A percentile compares a stretch with the other conserved stretches of the same genome.
Evolutionary conservation across 2,329 filamentous ascomycete genomes (phyloP).

Genomic region (Clarireedia paspali): DNA sequence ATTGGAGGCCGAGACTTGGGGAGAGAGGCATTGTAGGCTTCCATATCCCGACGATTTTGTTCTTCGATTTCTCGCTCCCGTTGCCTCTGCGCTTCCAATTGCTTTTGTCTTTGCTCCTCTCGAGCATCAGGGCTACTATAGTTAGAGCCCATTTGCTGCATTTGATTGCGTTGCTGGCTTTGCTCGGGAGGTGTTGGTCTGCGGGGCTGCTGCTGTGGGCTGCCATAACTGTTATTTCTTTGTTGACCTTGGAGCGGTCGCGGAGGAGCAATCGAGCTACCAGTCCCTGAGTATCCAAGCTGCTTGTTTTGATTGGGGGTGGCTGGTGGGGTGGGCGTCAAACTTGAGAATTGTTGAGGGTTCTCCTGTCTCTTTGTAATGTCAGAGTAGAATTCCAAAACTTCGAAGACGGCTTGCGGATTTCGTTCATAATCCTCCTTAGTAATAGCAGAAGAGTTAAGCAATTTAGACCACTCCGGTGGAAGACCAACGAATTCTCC

Average conservation of each 20-base stretch:
- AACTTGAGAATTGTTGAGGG: constrained; percentile 58
- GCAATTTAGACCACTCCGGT: constrained; percentile 91
- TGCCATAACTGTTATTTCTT: constrained; percentile 35
- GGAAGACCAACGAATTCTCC: constrained; percentile 93
- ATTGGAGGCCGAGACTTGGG: constrained; percentile 73
- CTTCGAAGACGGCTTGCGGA: constrained; percentile 76
- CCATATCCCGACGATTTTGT: constrained; percentile 65
- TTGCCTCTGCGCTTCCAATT: constrained; percentile 50
- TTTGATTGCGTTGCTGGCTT: constrained; percentile 39
- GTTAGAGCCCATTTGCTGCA: constrained; percentile 48
- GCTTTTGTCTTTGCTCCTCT: constrained; percentile 53
- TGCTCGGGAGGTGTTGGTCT: constrained; percentile 38
- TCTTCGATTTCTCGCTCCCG: constrained; percentile 52
- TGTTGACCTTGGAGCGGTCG: constrained; percentile 50
- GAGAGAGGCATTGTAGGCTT: constrained; percentile 83
- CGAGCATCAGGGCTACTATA: constrained; percentile 42
- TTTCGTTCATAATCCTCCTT: constrained; percentile 99
- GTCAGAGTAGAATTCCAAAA: constrained; percentile 78
- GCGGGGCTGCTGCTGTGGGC: constrained; percentile 24
- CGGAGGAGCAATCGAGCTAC: constrained; percentile 57
- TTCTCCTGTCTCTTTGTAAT: constrained; percentile 70
- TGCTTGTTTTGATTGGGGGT: constrained; percentile 52
- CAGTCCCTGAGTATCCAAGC: constrained; percentile 46
- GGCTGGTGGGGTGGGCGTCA: constrained; percentile 57
- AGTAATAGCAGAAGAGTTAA: constrained; percentile 94